Percentiles rank a stretch among this genome's conserved stretches.
Evolutionary conservation across 306 rosid genomes (phyloP).

Genomic region (Inga laurina): DNA sequence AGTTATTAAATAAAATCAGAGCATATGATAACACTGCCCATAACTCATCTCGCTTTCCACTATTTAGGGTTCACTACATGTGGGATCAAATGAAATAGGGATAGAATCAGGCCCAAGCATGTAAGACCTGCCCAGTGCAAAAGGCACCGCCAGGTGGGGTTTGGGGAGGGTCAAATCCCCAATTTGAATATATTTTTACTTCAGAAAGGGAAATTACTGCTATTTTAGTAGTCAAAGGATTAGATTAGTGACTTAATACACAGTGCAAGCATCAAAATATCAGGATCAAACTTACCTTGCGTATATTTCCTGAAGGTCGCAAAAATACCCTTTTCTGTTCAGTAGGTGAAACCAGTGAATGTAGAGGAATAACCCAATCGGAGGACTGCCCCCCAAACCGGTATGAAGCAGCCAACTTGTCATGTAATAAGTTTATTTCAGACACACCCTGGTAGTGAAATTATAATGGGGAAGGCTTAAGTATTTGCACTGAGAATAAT

Average conservation of each 20-base stretch:
- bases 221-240: not conserved
- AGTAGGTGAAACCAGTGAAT: slow-evolving; percentile 74
- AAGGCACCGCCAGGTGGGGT: no score
- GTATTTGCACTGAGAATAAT: slow-evolving; percentile 11
- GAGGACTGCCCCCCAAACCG: slow-evolving; percentile 89
- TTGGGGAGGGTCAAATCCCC: not conserved
- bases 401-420: slow-evolving; percentile 76
- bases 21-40: not conserved
- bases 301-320: slow-evolving; percentile 74
- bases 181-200: not conserved
- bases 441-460: slow-evolving; percentile 65
- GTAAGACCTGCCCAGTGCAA: not conserved
- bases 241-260: slow-evolving; percentile 13
- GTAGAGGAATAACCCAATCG: slow-evolving; percentile 92
- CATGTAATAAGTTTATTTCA: slow-evolving; percentile 73
- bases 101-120: not conserved
- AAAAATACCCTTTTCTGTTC: slow-evolving; percentile 86
- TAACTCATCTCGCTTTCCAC: not conserved
- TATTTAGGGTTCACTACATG: not conserved
- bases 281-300: slow-evolving; percentile 62
- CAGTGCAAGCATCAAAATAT: slow-evolving; percentile 11
- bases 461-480: slow-evolving; percentile 19
- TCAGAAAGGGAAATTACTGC: not conserved
- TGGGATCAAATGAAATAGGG: not conserved
- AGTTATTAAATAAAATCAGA: not conserved